phyloP scores from a whole-genome alignment of 306 rosid genomes.

The Trifolium pratense region DNA sequence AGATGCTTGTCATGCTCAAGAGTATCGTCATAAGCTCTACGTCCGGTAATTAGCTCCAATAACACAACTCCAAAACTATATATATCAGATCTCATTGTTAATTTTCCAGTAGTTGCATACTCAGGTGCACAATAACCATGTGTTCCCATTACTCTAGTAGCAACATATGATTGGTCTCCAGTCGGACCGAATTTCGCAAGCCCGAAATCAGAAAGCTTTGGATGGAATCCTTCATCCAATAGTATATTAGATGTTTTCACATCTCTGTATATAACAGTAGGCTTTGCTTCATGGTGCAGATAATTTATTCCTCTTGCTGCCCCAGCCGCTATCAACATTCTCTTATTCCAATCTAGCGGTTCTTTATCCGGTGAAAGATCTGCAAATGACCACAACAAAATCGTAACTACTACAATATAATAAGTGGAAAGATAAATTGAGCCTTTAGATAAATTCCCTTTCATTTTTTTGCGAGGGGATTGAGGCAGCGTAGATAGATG shows the following conservation, averaged over 20 bases:
- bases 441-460: not conserved
- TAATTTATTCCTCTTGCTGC: conserved; percentile 76
- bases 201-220: conserved; percentile 82
- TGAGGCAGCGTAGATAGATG: not conserved
- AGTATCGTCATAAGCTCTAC: conserved; percentile 54
- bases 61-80: conserved; percentile 78
- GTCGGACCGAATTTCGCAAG: conserved; percentile 75
- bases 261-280: conserved; percentile 76
- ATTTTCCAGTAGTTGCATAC: conserved; percentile 66
- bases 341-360: conserved; percentile 66
- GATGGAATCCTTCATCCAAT: conserved; percentile 53
- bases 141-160: conserved; percentile 83
- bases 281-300: conserved; percentile 62
- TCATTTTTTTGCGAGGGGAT: not conserved
- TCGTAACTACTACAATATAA: not conserved
- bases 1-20: conserved; percentile 49
- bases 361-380: conserved; percentile 47
- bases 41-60: conserved; percentile 70
- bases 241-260: conserved; percentile 68
- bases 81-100: conserved; percentile 68
- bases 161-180: conserved; percentile 65
- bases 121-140: conserved; percentile 84
- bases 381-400: conserved; percentile 33
- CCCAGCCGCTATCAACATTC: conserved; percentile 74
- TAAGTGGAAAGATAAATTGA: not conserved